These are phyloP conservation scores for Agrocybe praecox DNA, from an alignment of 768 basidiomycete species.

Conservation along the genomic window DNA sequence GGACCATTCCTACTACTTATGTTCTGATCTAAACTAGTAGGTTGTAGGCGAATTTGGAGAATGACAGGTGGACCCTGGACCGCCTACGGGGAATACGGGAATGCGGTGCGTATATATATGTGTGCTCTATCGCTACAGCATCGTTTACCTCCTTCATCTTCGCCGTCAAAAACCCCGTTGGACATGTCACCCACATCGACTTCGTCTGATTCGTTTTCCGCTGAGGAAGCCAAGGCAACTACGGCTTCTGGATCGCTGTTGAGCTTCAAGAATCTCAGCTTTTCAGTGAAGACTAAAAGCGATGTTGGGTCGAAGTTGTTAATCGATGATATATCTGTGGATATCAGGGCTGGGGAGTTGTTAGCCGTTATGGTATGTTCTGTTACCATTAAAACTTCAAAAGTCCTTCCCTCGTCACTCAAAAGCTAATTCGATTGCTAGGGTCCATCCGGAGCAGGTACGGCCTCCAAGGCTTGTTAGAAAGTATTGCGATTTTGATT, in stretches of 20 bases:
- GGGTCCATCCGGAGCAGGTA: constrained; percentile 49
- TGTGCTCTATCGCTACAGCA: no score
- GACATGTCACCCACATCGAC: no score
- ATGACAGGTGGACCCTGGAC: no score
- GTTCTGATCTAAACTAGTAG: no score
- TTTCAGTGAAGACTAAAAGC: constrained; percentile 25
- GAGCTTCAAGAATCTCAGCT: constrained; percentile 35
- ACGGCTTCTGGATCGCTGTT: constrained; percentile 24
- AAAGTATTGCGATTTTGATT: not conserved
- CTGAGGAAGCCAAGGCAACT: not conserved
- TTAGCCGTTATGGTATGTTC: constrained; percentile 43
- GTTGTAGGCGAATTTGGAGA: no score
- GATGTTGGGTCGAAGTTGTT: constrained; percentile 27
- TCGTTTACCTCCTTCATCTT: no score
- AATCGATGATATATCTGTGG: constrained; percentile 42
- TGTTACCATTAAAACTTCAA: no score
- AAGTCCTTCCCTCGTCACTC: not conserved
- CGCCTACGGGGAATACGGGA: no score
- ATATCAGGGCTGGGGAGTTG: constrained; percentile 39
- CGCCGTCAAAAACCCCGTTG: no score
- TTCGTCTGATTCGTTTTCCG: not conserved
- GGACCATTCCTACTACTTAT: no score
- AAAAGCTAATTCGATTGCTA: constrained; percentile 10
- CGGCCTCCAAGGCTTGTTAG: not conserved
- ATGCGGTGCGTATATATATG: no score